Base-by-base conservation (phyloP, 1,139 yeast genomes). In the Nematodospora anomalae region DNA sequence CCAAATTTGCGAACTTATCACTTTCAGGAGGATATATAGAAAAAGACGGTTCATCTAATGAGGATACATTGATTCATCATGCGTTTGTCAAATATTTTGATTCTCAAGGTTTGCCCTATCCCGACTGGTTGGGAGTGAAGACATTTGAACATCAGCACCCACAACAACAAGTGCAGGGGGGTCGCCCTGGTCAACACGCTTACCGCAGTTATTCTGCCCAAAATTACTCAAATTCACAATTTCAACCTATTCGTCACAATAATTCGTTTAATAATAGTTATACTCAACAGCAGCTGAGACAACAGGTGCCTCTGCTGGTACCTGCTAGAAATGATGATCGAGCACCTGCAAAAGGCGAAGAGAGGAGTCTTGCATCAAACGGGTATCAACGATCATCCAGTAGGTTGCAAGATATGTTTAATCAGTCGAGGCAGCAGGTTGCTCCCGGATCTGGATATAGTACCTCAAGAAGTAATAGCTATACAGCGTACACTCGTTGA, bases 91-190 rank as follows among this genome's bases (percentile, higher is more conserved):
- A 60, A 40, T 67, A 64, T 47, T 71, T 54, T 41, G 71, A 68
- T 36, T 30, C 52, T 2, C 53, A 51, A 16, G 52, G 57, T 20
- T 54, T 62, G 35, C 60, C 67, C 8, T 71, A 64, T 40, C 76
- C 76, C 7, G 75, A 68, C 21, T 71, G 76, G 76, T 55, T 71
- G 15, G 76, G 74, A 4, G 70, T 56, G 4, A 50, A 48, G 10
- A 26, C 35, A 15, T 37, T 34, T 22, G 41, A 35, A 13, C 36
- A 28, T 8, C 40, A 33, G 15, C 35, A 30, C n/a, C 38, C 22
- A n/a, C 37, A 33, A 36, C 38, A 34, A 26, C 42, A 21, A 11
- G 39, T 30, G 25, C 38, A 33, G 35, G 33, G 26, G 27, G 36
- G 15, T 37, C 38, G 31, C 32, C 15, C 10, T 12, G 18, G 26